Percentiles rank a stretch among this genome's conserved stretches.
Conservation (phyloP, 1,139 yeast species). For the Magnusiomyces starmeri region DNA sequence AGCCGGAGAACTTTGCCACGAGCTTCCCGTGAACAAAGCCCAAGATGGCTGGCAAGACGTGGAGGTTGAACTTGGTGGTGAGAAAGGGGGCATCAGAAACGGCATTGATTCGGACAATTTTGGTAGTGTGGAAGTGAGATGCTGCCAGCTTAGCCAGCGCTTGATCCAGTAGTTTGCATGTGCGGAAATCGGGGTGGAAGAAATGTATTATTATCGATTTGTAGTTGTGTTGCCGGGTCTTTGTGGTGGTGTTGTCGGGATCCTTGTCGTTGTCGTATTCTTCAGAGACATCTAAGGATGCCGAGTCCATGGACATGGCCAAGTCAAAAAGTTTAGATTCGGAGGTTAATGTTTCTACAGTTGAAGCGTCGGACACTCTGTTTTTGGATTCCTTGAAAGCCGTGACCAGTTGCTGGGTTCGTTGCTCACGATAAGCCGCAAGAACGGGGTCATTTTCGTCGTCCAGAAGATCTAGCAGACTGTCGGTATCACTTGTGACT, state of each 20-base stretch:
- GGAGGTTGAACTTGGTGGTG: constrained; percentile 51
- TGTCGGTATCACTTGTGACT: constrained; percentile 26
- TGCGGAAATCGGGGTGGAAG: constrained; percentile 51
- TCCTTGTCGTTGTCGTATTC: not conserved
- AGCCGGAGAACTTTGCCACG: not conserved
- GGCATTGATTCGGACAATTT: constrained; percentile 54
- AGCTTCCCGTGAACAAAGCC: constrained; percentile 16
- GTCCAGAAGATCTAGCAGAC: constrained; percentile 42
- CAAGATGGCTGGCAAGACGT: constrained; percentile 65
- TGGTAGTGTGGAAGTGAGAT: constrained; percentile 47
- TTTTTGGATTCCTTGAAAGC: constrained; percentile 4
- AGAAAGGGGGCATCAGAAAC: constrained; percentile 58
- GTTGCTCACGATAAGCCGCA: constrained; percentile 51
- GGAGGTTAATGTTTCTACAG: constrained; percentile 10
- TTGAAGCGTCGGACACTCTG: constrained; percentile 2
- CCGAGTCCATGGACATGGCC: constrained; percentile 5
- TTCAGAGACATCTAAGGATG: constrained; percentile 1
- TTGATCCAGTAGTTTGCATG: constrained; percentile 54
- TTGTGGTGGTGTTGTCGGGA: not conserved
- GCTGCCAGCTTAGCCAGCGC: constrained; percentile 41
- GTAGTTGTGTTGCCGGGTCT: constrained; percentile 36
- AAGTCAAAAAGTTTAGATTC: constrained; percentile 13
- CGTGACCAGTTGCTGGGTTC: constrained; percentile 37
- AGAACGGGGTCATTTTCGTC: constrained; percentile 44
- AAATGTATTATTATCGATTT: constrained; percentile 53